Evolutionary conservation across 129 eudicot genomes (phyloP).

Genomic region (carrot (Daucus carota)): DNA sequence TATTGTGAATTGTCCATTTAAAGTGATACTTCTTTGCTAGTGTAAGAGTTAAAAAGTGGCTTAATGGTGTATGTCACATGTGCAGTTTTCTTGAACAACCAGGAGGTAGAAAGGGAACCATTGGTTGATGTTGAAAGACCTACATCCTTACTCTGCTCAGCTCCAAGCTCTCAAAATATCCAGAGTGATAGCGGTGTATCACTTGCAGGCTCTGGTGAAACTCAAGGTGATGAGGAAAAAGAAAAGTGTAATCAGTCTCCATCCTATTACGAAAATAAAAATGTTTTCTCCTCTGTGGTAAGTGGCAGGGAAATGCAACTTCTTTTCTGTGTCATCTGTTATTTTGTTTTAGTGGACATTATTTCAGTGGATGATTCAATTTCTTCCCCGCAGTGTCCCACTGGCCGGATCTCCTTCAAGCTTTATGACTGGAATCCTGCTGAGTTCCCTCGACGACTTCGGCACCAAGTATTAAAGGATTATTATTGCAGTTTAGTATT

Average conservation of each 20-base stretch:
- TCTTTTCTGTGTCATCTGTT: not conserved
- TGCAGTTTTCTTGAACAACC: slow-evolving; percentile 30
- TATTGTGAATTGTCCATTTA: not conserved
- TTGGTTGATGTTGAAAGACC: slow-evolving; percentile 39
- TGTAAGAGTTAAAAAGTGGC: not conserved
- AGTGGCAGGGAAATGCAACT: slow-evolving; percentile 3
- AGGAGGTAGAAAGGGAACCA: slow-evolving; percentile 43
- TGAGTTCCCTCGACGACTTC: slow-evolving; percentile 86
- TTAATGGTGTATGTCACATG: slow-evolving; percentile 25
- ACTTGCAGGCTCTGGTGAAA: slow-evolving; percentile 49
- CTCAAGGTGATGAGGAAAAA: slow-evolving; percentile 58
- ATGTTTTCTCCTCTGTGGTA: slow-evolving; percentile 67
- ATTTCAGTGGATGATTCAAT: not conserved
- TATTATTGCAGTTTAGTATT: slow-evolving; percentile 48
- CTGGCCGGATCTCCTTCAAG: slow-evolving; percentile 95
- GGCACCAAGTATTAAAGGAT: slow-evolving; percentile 73
- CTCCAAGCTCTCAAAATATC: slow-evolving; percentile 34
- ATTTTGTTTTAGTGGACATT: not conserved
- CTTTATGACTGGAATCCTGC: slow-evolving; percentile 99
- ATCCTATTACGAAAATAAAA: slow-evolving; percentile 59
- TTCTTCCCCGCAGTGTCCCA: slow-evolving; percentile 56
- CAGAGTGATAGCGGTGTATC: slow-evolving; percentile 47
- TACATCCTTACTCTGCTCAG: slow-evolving; percentile 27
- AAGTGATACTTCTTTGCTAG: not conserved
- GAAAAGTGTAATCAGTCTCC: slow-evolving; percentile 45